These are phyloP conservation scores for barley (Hordeum vulgare) DNA, from an alignment of 176 grass and related monocot genomes.

Conservation along the genomic window DNA sequence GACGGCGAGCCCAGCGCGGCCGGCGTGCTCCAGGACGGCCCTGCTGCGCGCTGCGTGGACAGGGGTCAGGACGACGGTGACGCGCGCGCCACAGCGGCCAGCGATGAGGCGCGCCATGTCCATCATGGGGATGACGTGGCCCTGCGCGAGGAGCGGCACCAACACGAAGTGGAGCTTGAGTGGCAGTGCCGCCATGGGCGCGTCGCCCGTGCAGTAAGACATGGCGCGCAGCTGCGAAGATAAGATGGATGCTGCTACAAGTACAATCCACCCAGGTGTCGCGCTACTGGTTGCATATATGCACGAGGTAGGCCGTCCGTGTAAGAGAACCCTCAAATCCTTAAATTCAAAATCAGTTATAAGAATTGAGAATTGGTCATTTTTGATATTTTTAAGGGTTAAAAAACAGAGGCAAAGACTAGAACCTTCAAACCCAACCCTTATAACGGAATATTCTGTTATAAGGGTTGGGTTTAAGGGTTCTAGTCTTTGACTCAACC, in stretches of 20 bases:
- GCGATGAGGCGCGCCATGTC: slow-evolving; percentile 51
- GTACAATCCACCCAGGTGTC: background rate
- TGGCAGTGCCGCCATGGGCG: background rate
- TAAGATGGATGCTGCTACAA: background rate
- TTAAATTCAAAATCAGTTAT: no score
- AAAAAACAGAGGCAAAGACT: no score
- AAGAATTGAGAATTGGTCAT: no score
- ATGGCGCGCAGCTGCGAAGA: background rate
- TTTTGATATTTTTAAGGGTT: no score
- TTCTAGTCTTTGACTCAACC: no score
- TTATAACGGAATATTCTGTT: no score
- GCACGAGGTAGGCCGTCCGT: no score
- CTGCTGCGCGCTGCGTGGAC: slow-evolving; percentile 34
- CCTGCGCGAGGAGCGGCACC: slow-evolving; percentile 48
- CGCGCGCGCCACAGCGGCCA: slow-evolving; percentile 4
- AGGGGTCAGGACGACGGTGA: slow-evolving; percentile 38
- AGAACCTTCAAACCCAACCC: no score
- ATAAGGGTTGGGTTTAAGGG: no score
- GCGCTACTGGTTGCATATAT: background rate
- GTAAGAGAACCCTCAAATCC: no score
- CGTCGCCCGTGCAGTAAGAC: background rate
- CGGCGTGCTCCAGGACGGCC: slow-evolving; percentile 21
- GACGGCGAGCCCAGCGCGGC: slow-evolving; percentile 5
- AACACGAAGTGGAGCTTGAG: slow-evolving; percentile 44
- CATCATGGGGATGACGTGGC: slow-evolving; percentile 50